Evolutionary conservation across 345 rosid species (phyloP), one percentile per base, ranked within the genome.

Genomic region (Geranium rotundifolium): DNA sequence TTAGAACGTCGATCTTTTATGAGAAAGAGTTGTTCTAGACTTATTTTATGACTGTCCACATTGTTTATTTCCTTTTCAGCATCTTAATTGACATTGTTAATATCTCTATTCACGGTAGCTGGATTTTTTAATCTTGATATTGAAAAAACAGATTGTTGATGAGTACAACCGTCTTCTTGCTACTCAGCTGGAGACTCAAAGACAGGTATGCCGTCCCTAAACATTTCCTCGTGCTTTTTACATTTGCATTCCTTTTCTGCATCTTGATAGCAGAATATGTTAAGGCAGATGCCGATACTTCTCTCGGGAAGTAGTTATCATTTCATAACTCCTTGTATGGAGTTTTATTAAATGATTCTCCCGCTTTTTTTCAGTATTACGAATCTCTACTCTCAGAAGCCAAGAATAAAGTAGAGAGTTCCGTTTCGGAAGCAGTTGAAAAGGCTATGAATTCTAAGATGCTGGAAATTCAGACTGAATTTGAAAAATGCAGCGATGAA

Each of bases 121-220:
- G 46, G 69, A 55, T 70, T 61, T 34, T 29, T 67, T 41, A 56
- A 31, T 9, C 0, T 67, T 16, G 59, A 69, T 41, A 31, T 64
- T 65, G 18, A 8, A 17, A 39, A 27, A 30, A 67, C 84, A 90
- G 97, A 88, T 84, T 71, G 90, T 82, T 4, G 79, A 81, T 20
- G 96, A 90, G 80, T 90, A 88, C 77, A 90, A 84, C 71, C 86
- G 65, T 71, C 95, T 90, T 74, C 89, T 90, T 69, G 89, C 97
- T 37, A 86, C 80, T 64, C 92, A 93, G 73, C 65, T 88, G 69
- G 84, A 81, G 72, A 77, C 69, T 65, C 97, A 88, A 65, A 83
- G 99, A 81, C 93, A 90, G 73, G 99, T 87, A 72, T 73, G 85
- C 56, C 57, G 60, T 46, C 55, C 17, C 68, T 56, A 31, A 5